Percentiles rank a stretch among this genome's conserved stretches.
These are phyloP conservation scores for Aspergillus haitiensis DNA, from an alignment of 495 filamentous ascomycete genomes.

Conservation along the genomic window DNA sequence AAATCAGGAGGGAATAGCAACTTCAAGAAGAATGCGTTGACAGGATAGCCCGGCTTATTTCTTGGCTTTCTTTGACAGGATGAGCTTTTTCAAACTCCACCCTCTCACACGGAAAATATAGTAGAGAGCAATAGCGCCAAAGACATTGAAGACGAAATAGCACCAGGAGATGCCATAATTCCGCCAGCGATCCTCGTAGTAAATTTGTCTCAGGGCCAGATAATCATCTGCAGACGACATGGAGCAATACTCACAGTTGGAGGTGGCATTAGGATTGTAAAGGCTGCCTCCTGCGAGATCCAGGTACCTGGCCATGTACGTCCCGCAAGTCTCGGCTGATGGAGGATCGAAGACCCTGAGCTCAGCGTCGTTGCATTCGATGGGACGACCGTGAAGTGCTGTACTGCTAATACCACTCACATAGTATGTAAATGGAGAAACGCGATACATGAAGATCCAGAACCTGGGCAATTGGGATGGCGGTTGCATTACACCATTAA, in stretches of 20 bases:
- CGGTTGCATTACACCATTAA: conserved; percentile 59
- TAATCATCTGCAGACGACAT: conserved; percentile 58
- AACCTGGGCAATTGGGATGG: conserved; percentile 60
- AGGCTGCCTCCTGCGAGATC: conserved; percentile 34
- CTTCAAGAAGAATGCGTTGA: too few species aligned
- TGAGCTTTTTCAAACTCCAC: background rate
- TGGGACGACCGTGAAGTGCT: conserved; percentile 45
- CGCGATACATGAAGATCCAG: conserved; percentile 77
- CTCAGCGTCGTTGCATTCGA: conserved; percentile 56
- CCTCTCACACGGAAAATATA: background rate
- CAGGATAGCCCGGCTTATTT: background rate
- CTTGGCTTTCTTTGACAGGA: background rate
- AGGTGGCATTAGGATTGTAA: conserved; percentile 45
- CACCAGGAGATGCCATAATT: conserved; percentile 63
- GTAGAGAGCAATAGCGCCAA: background rate
- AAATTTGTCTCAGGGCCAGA: conserved; percentile 46
- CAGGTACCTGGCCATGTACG: conserved; percentile 41
- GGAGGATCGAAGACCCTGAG: conserved; percentile 52
- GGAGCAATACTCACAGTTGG: conserved; percentile 59
- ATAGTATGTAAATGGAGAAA: conserved; percentile 67
- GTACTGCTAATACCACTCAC: conserved; percentile 40
- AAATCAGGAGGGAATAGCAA: too few species aligned
- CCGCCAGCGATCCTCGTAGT: conserved; percentile 61
- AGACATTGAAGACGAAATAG: conserved; percentile 68
- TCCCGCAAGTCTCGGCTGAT: conserved; percentile 47